A percentile compares a stretch with the other conserved stretches of the same genome.
Conservation (phyloP, 2,329 filamentous ascomycete genomes). For the Geosmithia morbida region DNA sequence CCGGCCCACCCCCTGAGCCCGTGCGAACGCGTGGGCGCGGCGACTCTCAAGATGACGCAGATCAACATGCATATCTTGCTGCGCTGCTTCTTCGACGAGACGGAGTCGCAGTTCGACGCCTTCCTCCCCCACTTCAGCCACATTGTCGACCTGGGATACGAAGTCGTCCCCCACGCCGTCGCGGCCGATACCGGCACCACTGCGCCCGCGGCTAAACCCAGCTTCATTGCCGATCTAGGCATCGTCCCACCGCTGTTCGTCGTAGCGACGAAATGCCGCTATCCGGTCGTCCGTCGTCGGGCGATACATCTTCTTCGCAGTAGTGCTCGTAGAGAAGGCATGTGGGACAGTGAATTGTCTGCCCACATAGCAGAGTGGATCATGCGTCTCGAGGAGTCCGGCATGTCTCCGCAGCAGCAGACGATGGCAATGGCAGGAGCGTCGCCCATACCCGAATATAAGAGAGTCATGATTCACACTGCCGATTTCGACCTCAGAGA, state of each 20-base stretch:
- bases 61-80: conserved; percentile 43
- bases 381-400: conserved; percentile 37
- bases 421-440: no score
- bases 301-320: conserved; percentile 46
- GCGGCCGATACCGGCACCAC: conserved; percentile 27
- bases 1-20: conserved; percentile 16
- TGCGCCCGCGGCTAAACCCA: conserved; percentile 39
- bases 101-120: conserved; percentile 42
- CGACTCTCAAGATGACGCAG: conserved; percentile 48
- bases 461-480: conserved; percentile 38
- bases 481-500: conserved; percentile 42
- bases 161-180: conserved; percentile 40
- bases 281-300: conserved; percentile 38
- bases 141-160: conserved; percentile 42
- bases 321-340: conserved; percentile 48
- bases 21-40: conserved; percentile 44
- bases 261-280: conserved; percentile 51
- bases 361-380: conserved; percentile 42
- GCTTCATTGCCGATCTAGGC: conserved; percentile 49
- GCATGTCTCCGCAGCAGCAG: conserved; percentile 7
- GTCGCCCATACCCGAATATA: conserved; percentile 33
- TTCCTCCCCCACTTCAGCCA: conserved; percentile 35
- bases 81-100: conserved; percentile 44
- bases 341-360: conserved; percentile 52
- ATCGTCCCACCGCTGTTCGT: conserved; percentile 52